A percentile compares a stretch with the other conserved stretches of the same genome.
Conservation (phyloP, 1,284 basidiomycete genomes). For the Tilletia caries region DNA sequence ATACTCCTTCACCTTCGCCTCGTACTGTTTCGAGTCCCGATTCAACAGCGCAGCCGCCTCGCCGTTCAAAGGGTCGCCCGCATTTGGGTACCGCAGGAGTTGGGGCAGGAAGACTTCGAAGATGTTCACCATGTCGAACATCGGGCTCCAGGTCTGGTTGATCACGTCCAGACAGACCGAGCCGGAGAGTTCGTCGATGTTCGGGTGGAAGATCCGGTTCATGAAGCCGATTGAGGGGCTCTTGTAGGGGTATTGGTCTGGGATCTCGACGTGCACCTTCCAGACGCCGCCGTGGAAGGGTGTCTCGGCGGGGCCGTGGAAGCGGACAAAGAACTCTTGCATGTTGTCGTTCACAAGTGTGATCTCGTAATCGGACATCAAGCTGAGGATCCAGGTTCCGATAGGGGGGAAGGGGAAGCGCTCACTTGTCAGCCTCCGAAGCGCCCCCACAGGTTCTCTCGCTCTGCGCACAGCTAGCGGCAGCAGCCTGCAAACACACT, state of each 20-base stretch:
- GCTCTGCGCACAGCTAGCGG: no score
- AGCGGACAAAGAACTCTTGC: constrained; percentile 97
- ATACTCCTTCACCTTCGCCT: constrained; percentile 43
- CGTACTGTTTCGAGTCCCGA: constrained; percentile 78
- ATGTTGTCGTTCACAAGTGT: constrained; percentile 96
- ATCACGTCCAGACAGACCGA: constrained; percentile 48
- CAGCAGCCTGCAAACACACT: no score
- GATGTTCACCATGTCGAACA: constrained; percentile 91
- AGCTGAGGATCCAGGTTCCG: constrained; percentile 22
- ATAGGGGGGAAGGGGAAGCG: no score
- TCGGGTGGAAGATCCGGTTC: constrained; percentile 99
- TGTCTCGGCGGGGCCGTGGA: constrained; percentile 88
- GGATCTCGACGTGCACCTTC: constrained; percentile 99
- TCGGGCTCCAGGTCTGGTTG: constrained; percentile 45
- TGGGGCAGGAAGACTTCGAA: constrained; percentile 98
- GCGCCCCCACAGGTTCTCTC: no score
- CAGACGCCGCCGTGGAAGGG: constrained; percentile 93
- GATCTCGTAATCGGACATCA: constrained; percentile 65
- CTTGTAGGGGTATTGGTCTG: constrained; percentile 98
- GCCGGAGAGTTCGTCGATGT: constrained; percentile 80
- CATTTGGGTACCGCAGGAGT: constrained; percentile 92
- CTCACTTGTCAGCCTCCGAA: no score
- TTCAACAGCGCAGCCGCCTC: constrained; percentile 94
- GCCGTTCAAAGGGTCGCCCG: constrained; percentile 93
- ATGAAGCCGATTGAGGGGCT: constrained; percentile 98